Conservation (phyloP, 768 basidiomycete genomes). For the Leccinum obscurum region DNA sequence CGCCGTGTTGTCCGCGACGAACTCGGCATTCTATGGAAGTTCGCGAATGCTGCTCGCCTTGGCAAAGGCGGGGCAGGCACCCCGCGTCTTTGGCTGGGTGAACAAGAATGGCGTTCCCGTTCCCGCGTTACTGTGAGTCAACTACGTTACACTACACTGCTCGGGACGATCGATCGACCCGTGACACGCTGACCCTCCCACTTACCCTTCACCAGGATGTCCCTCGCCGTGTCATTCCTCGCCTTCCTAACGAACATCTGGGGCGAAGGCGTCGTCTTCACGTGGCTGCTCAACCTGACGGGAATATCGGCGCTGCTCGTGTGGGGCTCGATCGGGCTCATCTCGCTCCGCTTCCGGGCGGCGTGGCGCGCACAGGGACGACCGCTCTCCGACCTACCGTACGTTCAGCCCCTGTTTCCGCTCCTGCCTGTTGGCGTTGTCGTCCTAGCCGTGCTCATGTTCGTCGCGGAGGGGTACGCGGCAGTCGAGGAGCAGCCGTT, state of each 20-base stretch:
- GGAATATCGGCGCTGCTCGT: constrained; percentile 68
- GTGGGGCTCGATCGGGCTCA: constrained; percentile 59
- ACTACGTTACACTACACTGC: background rate
- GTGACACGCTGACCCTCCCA: background rate
- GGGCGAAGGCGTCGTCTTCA: constrained; percentile 55
- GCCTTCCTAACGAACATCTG: constrained; percentile 61
- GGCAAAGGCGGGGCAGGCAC: constrained; percentile 66
- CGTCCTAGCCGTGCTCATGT: constrained; percentile 50
- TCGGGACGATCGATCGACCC: background rate
- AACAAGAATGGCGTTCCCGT: constrained; percentile 65
- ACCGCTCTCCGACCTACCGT: constrained; percentile 54
- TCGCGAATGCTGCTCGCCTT: constrained; percentile 61
- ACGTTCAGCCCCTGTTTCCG: constrained; percentile 55
- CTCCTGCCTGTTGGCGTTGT: constrained; percentile 52
- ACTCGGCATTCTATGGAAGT: constrained; percentile 65
- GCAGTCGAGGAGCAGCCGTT: constrained; percentile 47
- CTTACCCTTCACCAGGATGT: constrained; percentile 35
- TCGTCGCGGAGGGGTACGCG: constrained; percentile 55
- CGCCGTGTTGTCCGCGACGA: constrained; percentile 62
- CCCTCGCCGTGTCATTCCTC: constrained; percentile 48
- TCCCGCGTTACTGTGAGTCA: constrained; percentile 49
- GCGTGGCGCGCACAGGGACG: constrained; percentile 58
- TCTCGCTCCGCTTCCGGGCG: constrained; percentile 60
- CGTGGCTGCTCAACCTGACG: constrained; percentile 61
- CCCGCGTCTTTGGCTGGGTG: constrained; percentile 61